A percentile compares a stretch with the other conserved stretches of the same genome.
Conservation (phyloP, 495 filamentous ascomycete species). For the Penicillium arizonense region DNA sequence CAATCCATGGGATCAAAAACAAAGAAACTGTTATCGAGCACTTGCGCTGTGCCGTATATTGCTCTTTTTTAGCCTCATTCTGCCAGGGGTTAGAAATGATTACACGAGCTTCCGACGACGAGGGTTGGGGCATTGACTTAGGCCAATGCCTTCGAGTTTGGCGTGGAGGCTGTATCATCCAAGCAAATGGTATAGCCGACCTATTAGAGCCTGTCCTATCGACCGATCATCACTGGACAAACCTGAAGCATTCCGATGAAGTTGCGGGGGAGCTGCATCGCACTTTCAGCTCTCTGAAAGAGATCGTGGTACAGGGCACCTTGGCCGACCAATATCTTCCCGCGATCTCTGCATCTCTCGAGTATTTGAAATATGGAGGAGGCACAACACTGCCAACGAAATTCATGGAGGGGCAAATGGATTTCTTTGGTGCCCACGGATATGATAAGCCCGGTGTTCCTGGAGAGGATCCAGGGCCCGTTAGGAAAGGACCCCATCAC, state of each 20-base stretch:
- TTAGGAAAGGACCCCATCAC: conserved; percentile 38
- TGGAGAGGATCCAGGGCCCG: conserved; percentile 38
- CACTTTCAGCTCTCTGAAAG: conserved; percentile 51
- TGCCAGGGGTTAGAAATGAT: conserved; percentile 68
- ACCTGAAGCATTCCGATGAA: conserved; percentile 44
- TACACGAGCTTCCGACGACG: conserved; percentile 53
- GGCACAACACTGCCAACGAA: conserved; percentile 59
- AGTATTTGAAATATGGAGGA: conserved; percentile 65
- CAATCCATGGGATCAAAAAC: conserved; percentile 37
- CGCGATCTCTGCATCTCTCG: conserved; percentile 59
- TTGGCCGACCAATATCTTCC: conserved; percentile 64
- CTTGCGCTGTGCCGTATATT: conserved; percentile 60
- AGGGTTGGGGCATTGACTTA: conserved; percentile 63
- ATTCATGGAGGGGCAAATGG: conserved; percentile 73
- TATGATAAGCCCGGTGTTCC: conserved; percentile 51
- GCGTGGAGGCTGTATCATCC: conserved; percentile 72
- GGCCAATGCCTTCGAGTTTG: conserved; percentile 62
- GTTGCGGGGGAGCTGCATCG: conserved; percentile 55
- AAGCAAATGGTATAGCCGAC: conserved; percentile 62
- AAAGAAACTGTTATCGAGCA: conserved; percentile 54
- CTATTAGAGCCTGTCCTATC: conserved; percentile 48
- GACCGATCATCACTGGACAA: conserved; percentile 22
- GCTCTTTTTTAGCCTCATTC: conserved; percentile 59
- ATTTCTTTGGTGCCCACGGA: conserved; percentile 69
- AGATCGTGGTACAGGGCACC: conserved; percentile 53